Percentiles rank a stretch among this genome's conserved stretches.
These are phyloP conservation scores for Chalara sp. DNA, from an alignment of 2,329 filamentous ascomycete species.

Conservation along the genomic window DNA sequence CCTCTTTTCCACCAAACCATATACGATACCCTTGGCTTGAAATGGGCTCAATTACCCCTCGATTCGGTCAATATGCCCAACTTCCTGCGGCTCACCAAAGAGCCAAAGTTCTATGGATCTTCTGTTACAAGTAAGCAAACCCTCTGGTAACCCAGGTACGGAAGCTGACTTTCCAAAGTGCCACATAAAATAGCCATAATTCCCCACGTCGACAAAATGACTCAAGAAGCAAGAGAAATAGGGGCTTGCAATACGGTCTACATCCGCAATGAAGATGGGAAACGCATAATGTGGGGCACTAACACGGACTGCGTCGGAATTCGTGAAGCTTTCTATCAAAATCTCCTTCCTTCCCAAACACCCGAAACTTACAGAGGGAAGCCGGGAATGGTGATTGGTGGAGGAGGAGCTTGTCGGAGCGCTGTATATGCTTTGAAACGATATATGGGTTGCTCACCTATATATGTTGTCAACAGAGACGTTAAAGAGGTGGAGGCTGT, in stretches of 20 bases:
- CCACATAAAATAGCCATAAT: conserved; percentile 77
- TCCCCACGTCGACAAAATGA: conserved; percentile 64
- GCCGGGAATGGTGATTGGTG: conserved; percentile 68
- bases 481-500: conserved; percentile 59
- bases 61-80: conserved; percentile 39
- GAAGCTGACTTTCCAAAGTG: conserved; percentile 33
- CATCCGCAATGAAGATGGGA: conserved; percentile 36
- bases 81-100: conserved; percentile 35
- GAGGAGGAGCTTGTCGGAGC: conserved; percentile 70
- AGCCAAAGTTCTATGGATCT: conserved; percentile 58
- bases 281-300: conserved; percentile 54
- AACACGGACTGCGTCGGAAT: conserved; percentile 80
- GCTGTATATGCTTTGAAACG: conserved; percentile 69
- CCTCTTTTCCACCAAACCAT: conserved; percentile 47
- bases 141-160: no score
- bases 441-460: conserved; percentile 58
- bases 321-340: conserved; percentile 61
- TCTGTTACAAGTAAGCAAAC: conserved; percentile 53
- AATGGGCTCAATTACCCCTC: conserved; percentile 44
- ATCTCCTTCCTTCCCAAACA: conserved; percentile 42
- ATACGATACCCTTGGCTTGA: conserved; percentile 42
- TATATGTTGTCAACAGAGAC: conserved; percentile 77
- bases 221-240: conserved; percentile 63
- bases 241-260: conserved; percentile 79
- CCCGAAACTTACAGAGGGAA: conserved; percentile 44